Evolutionary conservation across 2,329 filamentous ascomycete species (phyloP).

Genomic region (Paecilomyces formosus): DNA sequence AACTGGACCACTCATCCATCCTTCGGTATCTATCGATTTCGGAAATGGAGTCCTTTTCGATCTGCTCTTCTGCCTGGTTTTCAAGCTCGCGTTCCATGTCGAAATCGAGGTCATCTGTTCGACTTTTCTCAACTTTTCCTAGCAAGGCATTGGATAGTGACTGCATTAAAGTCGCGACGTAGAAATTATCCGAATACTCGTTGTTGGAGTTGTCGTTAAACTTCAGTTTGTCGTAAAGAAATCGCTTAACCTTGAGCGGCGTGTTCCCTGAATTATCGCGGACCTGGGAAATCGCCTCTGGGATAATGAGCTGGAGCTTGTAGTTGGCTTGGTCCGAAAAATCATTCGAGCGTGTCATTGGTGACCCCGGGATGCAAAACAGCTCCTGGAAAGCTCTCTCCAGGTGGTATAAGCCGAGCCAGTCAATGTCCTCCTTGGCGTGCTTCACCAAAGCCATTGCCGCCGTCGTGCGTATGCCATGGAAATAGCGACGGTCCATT

Average conservation of each 20-base stretch:
- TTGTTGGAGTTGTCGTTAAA: slow-evolving; percentile 96
- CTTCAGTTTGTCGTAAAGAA: slow-evolving; percentile 80
- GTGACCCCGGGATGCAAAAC: slow-evolving; percentile 72
- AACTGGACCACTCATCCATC: slow-evolving; percentile 61
- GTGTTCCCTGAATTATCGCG: slow-evolving; percentile 69
- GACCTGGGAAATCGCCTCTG: slow-evolving; percentile 70
- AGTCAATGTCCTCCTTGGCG: slow-evolving; percentile 61
- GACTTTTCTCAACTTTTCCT: slow-evolving; percentile 29
- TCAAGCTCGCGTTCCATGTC: slow-evolving; percentile 42
- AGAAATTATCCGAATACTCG: slow-evolving; percentile 77
- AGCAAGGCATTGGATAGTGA: slow-evolving; percentile 52
- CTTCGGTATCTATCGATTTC: slow-evolving; percentile 57
- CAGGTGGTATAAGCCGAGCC: slow-evolving; percentile 76
- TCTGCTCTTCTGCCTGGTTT: slow-evolving; percentile 45
- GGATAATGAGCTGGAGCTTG: slow-evolving; percentile 74
- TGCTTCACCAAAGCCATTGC: slow-evolving; percentile 71
- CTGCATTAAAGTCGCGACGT: slow-evolving; percentile 71
- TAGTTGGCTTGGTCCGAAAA: slow-evolving; percentile 84
- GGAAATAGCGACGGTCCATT: slow-evolving; percentile 86
- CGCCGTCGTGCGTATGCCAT: slow-evolving; percentile 83
- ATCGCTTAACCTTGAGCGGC: slow-evolving; percentile 69
- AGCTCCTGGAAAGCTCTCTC: slow-evolving; percentile 79
- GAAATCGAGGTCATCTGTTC: slow-evolving; percentile 35
- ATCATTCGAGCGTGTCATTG: slow-evolving; percentile 80
- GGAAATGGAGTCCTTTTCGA: slow-evolving; percentile 50